Conservation (phyloP, 2,329 filamentous ascomycete genomes). For the Fusarium nisikadoi region DNA sequence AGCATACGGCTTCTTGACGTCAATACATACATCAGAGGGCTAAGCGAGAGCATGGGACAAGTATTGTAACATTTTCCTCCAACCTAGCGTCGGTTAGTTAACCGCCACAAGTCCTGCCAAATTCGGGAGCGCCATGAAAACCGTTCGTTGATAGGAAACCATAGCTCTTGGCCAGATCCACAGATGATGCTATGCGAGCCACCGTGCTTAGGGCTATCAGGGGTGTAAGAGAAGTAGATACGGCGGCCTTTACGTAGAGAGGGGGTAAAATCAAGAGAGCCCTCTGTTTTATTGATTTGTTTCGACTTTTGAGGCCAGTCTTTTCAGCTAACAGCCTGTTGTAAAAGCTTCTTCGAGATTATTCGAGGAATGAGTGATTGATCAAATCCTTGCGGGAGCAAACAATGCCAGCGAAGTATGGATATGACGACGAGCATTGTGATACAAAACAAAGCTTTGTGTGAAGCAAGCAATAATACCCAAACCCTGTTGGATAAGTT, state of each 20-base stretch:
- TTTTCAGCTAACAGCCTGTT: conserved; percentile 13
- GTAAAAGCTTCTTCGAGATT: conserved; percentile 20
- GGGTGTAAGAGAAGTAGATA: conserved; percentile 7
- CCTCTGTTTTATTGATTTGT: conserved; percentile 26
- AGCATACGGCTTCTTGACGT: conserved; percentile 8
- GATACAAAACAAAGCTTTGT: conserved; percentile 41
- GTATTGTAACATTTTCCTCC: background rate
- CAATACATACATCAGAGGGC: conserved; percentile 5
- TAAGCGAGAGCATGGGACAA: conserved; percentile 3
- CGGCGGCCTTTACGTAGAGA: background rate
- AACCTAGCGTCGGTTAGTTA: conserved; percentile 12
- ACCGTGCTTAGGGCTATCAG: conserved; percentile 11
- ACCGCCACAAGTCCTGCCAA: conserved; percentile 5
- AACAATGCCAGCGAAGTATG: conserved; percentile 10
- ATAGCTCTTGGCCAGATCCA: conserved; percentile 28
- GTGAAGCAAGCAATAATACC: conserved; percentile 25
- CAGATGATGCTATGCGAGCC: conserved; percentile 35
- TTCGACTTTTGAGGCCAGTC: conserved; percentile 29
- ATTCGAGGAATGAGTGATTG: conserved; percentile 18
- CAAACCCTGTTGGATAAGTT: background rate
- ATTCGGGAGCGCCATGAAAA: conserved; percentile 15
- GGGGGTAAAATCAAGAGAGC: background rate
- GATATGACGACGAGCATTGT: conserved; percentile 16
- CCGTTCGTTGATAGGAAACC: conserved; percentile 10
- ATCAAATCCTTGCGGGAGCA: conserved; percentile 11